Evolutionary conservation across 768 basidiomycete species (phyloP).

Genomic region (Symmetrospora coprosmae): DNA sequence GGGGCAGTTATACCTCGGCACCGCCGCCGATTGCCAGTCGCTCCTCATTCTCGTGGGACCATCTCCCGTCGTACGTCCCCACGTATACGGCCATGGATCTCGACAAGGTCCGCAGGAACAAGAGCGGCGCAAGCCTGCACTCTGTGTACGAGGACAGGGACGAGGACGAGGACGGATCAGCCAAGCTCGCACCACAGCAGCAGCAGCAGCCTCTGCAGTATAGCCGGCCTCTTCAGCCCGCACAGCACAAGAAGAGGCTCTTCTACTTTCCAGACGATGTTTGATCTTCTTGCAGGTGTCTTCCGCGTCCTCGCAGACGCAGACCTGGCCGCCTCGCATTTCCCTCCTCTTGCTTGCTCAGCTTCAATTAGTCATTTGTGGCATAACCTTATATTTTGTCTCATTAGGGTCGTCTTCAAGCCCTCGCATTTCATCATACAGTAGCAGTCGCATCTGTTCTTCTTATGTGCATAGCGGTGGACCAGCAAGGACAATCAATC

Average conservation of each 20-base stretch:
- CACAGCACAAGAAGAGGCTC: not conserved
- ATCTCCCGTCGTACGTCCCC: conserved; percentile 13
- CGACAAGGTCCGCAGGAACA: not conserved
- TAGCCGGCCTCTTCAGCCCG: not conserved
- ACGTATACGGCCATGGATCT: conserved; percentile 14
- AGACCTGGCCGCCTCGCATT: too few species aligned
- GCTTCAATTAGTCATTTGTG: too few species aligned
- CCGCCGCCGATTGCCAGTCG: not conserved
- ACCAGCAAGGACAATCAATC: too few species aligned
- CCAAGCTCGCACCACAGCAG: not conserved
- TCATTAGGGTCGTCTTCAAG: too few species aligned
- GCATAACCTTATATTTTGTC: too few species aligned
- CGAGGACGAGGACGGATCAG: not conserved
- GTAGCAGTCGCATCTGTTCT: too few species aligned
- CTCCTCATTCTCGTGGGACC: conserved; percentile 16
- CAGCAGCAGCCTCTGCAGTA: too few species aligned
- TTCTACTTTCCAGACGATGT: conserved; percentile 20
- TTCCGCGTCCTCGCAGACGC: too few species aligned
- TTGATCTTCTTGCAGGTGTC: too few species aligned
- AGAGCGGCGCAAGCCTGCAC: conserved; percentile 12
- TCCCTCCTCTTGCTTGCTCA: too few species aligned
- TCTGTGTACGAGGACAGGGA: conserved; percentile 16
- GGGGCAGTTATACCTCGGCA: not conserved
- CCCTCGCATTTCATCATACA: too few species aligned
- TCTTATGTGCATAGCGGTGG: too few species aligned